A percentile compares a stretch with the other conserved stretches of the same genome.
Conservation (phyloP, 345 rosid species). For the Populus alba region DNA sequence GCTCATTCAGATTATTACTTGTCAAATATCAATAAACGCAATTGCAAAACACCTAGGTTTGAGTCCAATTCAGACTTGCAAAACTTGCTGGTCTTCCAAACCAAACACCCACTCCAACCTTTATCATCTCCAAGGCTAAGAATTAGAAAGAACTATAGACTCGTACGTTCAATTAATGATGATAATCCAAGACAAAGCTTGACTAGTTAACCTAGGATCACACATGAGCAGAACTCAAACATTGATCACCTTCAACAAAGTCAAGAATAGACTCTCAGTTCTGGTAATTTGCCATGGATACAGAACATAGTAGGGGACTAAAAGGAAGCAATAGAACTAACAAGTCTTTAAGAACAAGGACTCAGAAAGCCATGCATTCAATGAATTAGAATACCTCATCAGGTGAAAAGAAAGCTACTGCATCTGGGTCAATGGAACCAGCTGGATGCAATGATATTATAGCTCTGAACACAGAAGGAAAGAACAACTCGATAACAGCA, state of each 20-base stretch:
- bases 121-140: neutral
- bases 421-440: conserved; percentile 85
- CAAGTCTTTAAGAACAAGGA: neutral
- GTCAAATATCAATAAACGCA: too few species aligned
- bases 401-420: conserved; percentile 92
- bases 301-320: neutral
- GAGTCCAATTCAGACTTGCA: too few species aligned
- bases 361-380: neutral
- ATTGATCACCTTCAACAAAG: neutral
- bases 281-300: too few species aligned
- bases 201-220: neutral
- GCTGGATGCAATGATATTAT: conserved; percentile 84
- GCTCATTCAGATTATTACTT: too few species aligned
- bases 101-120: too few species aligned
- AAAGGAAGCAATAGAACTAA: neutral
- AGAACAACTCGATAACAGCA: conserved; percentile 67
- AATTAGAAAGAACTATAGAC: neutral
- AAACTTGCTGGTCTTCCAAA: too few species aligned
- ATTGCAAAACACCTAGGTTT: too few species aligned
- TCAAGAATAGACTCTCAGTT: neutral
- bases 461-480: conserved; percentile 80
- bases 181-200: conserved; percentile 2
- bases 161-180: neutral
- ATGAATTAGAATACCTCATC: conserved; percentile 64
- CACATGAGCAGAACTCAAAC: neutral